A percentile compares a stretch with the other conserved stretches of the same genome.
Conservation (phyloP, 1,284 basidiomycete genomes). For the Boletus nobilissimus region DNA sequence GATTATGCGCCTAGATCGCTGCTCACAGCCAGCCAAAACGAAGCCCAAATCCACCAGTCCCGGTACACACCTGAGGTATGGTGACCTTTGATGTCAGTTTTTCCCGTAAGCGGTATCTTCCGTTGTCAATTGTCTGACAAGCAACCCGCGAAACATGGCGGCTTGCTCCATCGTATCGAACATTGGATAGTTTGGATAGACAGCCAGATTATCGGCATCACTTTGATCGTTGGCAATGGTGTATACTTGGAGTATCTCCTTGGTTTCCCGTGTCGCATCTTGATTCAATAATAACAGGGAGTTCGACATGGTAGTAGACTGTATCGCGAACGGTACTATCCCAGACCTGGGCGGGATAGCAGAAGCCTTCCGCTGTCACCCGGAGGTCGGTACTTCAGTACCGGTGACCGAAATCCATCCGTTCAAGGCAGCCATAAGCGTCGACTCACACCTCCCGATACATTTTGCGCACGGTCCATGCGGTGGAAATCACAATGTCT, state of each 20-base stretch:
- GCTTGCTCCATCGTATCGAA: conserved; percentile 60
- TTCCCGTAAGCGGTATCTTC: too few relatives aligned
- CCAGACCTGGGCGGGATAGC: neutral
- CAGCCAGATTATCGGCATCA: conserved; percentile 46
- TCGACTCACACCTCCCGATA: conserved; percentile 28
- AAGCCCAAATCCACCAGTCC: too few relatives aligned
- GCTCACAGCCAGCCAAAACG: too few relatives aligned
- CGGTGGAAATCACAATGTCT: conserved; percentile 21
- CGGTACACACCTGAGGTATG: too few relatives aligned
- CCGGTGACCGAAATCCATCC: too few relatives aligned
- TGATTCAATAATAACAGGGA: conserved; percentile 44
- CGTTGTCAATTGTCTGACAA: too few relatives aligned
- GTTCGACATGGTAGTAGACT: neutral
- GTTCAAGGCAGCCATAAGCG: too few relatives aligned
- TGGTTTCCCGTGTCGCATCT: conserved; percentile 52
- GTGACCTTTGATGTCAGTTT: too few relatives aligned
- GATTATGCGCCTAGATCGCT: too few relatives aligned
- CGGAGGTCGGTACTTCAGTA: too few relatives aligned
- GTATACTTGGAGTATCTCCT: conserved; percentile 45
- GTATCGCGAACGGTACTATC: neutral
- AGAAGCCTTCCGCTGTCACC: neutral
- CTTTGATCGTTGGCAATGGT: conserved; percentile 27
- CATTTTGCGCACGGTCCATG: conserved; percentile 11
- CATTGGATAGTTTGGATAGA: conserved; percentile 66
- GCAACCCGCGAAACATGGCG: too few relatives aligned